These are phyloP conservation scores for Curvularia sp. DNA, from an alignment of 2,329 filamentous ascomycete genomes.

Conservation along the genomic window DNA sequence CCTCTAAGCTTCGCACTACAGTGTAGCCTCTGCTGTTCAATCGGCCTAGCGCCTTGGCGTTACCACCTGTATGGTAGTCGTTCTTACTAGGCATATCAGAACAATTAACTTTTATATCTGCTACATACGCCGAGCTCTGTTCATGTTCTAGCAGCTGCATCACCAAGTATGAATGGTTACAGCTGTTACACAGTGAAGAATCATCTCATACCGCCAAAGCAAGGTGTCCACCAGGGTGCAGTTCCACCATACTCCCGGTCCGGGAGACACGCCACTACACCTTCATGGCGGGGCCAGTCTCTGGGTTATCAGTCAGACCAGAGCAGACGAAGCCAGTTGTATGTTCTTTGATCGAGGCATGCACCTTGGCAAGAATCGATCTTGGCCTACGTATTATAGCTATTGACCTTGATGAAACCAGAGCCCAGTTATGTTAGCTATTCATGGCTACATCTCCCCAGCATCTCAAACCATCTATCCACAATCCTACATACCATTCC, in stretches of 20 bases:
- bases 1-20: not conserved
- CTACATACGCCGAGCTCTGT: not conserved
- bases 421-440: too few relatives aligned
- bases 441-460: not conserved
- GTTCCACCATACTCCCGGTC: not conserved
- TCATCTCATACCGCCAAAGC: not conserved
- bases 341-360: not conserved
- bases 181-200: not conserved
- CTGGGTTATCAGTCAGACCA: not conserved
- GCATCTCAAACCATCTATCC: too few relatives aligned
- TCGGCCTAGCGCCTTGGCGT: not conserved
- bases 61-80: not conserved
- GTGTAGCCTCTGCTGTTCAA: not conserved
- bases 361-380: not conserved
- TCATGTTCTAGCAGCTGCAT: not conserved
- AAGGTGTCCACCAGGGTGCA: not conserved
- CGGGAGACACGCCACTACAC: not conserved
- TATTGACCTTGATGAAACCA: too few relatives aligned
- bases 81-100: not conserved
- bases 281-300: not conserved
- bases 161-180: not conserved
- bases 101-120: not conserved
- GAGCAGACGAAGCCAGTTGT: not conserved
- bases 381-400: too few relatives aligned
- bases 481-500: too few relatives aligned